Percentiles rank a stretch among this genome's conserved stretches.
Conservation (phyloP, 306 rosid genomes). For the Astragalus membranaceus region DNA sequence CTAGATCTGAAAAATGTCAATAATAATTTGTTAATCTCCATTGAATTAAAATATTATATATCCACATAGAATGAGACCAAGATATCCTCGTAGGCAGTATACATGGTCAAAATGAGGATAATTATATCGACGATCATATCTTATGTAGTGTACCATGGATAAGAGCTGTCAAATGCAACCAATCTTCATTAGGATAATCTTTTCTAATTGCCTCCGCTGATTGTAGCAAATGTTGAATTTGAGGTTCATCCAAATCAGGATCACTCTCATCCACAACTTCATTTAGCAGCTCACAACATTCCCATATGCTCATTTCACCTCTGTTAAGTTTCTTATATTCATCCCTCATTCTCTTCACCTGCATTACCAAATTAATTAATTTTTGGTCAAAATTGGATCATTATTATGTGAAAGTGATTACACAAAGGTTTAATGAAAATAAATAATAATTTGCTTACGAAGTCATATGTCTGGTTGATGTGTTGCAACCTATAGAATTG, state of each 20-base stretch:
- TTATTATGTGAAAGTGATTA: too few species aligned
- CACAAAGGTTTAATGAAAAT: too few species aligned
- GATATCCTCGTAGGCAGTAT: too few species aligned
- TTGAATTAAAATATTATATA: too few species aligned
- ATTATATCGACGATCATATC: too few species aligned
- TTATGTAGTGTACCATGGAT: conserved; percentile 30
- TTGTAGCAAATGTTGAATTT: conserved; percentile 27
- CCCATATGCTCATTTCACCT: conserved; percentile 42
- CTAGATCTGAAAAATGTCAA: conserved; percentile 33
- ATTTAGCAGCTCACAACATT: conserved; percentile 38
- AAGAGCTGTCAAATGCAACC: conserved; percentile 44
- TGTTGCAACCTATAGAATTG: conserved; percentile 32
- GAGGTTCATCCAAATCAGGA: conserved; percentile 37
- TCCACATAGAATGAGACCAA: too few species aligned
- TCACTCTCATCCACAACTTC: conserved; percentile 35
- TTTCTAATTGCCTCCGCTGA: conserved; percentile 30
- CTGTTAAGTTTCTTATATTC: conserved; percentile 36
- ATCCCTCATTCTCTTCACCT: conserved; percentile 29
- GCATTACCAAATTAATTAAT: too few species aligned
- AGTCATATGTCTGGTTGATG: conserved; percentile 34
- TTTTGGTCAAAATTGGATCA: too few species aligned
- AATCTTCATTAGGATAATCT: conserved; percentile 32
- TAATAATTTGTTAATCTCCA: neutral
- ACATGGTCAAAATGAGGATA: too few species aligned
- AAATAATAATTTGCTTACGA: too few species aligned